Base-by-base conservation (phyloP, 1,139 yeast species). In the Blastobotrys raffinosifermentans region DNA sequence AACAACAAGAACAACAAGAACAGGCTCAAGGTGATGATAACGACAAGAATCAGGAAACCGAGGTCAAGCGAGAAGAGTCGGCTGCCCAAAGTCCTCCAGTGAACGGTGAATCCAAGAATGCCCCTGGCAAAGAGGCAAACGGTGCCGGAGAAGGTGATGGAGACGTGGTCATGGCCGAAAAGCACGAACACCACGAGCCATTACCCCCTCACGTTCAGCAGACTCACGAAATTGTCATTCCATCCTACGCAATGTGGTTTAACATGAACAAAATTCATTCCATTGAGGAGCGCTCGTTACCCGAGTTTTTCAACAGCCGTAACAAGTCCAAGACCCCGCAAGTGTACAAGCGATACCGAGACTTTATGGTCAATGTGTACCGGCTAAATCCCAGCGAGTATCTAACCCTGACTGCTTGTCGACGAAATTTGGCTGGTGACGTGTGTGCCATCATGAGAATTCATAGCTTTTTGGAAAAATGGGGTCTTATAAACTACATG, bases 401-500 rank as follows among this genome's bases (percentile, higher is more conserved):
- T 55, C 70, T 91, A 36, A 86, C 96, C 0, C 82, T 87, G 39
- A 91, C 98, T 0, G 93, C 97, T 0, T 85, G 94, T 43, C 80
- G 98, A 54, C 78, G 99, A 54, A 91, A 89, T 55, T 71, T 93
- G 45, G 93, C 87, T 16, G 98, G 98, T 29, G 98, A 93, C 66
- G 97, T 89, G 8, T 94, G 96, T 14, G 81, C 96, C 1, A 73
- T 93, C 44, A 77, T 91, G 75, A 73, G 99, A 47, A 77, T 91
- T 8, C 96, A 87, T 58, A 75, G 85, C 46, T 91, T 93, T 55
- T 69, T 93, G 47, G 89, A 78, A 55, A 85, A 83, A 60, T 93
- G 99, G 99, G 99, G 99, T 0, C 68, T 93, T 41, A 86, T 93
- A 40, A 93, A 93, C 60, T 93, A 93, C 57, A 98, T 91, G 61